Evolutionary conservation across 2,329 filamentous ascomycete species (phyloP).

Genomic region (Monosporascus sp.): DNA sequence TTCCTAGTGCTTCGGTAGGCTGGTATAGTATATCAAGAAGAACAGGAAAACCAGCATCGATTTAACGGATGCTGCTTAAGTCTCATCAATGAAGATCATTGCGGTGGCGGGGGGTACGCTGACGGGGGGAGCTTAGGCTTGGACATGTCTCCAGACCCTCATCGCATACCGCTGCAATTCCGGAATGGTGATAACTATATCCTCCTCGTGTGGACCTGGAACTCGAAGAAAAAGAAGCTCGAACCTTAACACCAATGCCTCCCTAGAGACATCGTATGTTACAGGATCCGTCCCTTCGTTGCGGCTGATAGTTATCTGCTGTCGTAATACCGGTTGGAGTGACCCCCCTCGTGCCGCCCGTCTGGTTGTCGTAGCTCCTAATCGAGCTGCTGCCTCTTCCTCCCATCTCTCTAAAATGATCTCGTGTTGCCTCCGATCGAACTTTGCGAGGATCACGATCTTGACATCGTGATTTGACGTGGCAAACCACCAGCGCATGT

Average conservation of each 20-base stretch:
- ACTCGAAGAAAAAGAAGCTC: not conserved
- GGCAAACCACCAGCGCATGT: constrained; percentile 3
- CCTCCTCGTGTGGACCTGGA: not conserved
- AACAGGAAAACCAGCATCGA: constrained; percentile 72
- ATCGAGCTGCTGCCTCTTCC: not conserved
- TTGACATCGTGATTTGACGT: constrained; percentile 3
- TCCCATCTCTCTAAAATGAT: constrained; percentile 4
- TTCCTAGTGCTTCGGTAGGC: constrained; percentile 82
- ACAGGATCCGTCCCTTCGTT: not conserved
- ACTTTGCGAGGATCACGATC: constrained; percentile 4
- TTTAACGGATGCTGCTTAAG: constrained; percentile 73
- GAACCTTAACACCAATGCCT: not conserved
- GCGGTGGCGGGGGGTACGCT: constrained; percentile 70
- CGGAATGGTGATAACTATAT: not conserved
- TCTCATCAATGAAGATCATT: constrained; percentile 87
- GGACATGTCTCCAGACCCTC: not conserved
- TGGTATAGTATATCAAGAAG: constrained; percentile 77
- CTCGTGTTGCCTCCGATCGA: not conserved
- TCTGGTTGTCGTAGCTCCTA: constrained; percentile 1
- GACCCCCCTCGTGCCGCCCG: not conserved
- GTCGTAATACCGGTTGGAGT: not conserved
- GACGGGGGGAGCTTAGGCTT: constrained; percentile 68
- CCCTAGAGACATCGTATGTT: constrained; percentile 1
- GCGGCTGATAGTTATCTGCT: constrained; percentile 1
- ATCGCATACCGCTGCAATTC: not conserved